Conservation (phyloP, 345 rosid genomes). For the Eucalyptus victrix region DNA sequence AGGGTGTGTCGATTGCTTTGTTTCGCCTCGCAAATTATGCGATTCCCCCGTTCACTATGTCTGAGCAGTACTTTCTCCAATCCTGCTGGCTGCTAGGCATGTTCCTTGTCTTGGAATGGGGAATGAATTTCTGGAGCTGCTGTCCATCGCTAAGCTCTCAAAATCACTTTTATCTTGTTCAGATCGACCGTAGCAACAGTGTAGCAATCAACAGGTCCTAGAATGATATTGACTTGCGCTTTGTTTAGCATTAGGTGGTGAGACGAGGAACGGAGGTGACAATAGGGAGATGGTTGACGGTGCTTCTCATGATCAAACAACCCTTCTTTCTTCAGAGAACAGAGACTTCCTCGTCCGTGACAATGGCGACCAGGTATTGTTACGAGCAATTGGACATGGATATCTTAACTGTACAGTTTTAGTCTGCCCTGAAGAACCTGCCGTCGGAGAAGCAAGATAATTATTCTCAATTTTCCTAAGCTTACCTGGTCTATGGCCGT, state of each 20-base stretch:
- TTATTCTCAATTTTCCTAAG: not conserved
- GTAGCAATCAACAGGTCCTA: not conserved
- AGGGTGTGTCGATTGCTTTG: not conserved
- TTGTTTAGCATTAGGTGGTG: not conserved
- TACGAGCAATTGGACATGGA: not conserved
- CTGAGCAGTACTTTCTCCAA: not conserved
- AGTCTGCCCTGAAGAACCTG: not conserved
- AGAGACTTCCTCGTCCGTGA: not conserved
- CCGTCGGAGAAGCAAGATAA: accelerated
- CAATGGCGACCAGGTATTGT: not conserved
- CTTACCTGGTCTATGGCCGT: not conserved
- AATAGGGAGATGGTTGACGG: not conserved
- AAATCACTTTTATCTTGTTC: not conserved
- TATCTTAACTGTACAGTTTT: not conserved
- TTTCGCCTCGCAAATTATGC: not conserved
- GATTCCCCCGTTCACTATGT: not conserved
- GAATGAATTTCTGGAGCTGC: not conserved
- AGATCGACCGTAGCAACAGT: not conserved
- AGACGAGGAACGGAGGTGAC: not conserved
- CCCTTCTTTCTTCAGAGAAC: not conserved
- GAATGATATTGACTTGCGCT: not conserved
- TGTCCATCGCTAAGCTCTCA: not conserved
- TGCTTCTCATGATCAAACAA: not conserved
- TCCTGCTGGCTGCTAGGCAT: not conserved
- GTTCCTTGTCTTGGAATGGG: not conserved